Base-by-base conservation (phyloP, 345 rosid genomes). In the Ailanthus altissimus region DNA sequence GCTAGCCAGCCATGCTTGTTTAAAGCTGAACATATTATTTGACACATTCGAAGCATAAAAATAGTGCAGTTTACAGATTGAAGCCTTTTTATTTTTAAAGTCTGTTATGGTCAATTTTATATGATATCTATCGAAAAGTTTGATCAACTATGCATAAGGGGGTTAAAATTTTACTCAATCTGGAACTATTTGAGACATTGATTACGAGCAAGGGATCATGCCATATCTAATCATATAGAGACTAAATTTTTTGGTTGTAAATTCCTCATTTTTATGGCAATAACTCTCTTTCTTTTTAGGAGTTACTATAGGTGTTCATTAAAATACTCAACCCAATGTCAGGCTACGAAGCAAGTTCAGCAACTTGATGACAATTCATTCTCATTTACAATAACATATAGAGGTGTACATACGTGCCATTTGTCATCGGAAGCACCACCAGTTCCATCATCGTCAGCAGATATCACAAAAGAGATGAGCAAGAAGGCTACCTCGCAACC, bases 301-400 rank as follows among this genome's bases (percentile, higher is more conserved):
- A 85, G 88, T 9, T 94, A 91, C 80, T 91, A 85, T 80, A 85
- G 96, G 70, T 93, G 98, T 77, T 89, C 97, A 21, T n/a, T n/a
- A n/a, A n/a, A n/a, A n/a, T n/a, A n/a, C n/a, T n/a, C n/a, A n/a
- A n/a, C n/a, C n/a, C n/a, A n/a, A n/a, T n/a, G n/a, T n/a, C n/a
- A 85, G 0, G 99, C 98, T 45, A 94, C 88, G 83, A 94, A 94
- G 80, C 94, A 86, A 80, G 93, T 89, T 0, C 99, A 94, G 80
- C 87, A 94, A 6, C 80, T 88, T 5, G 86, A 88, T 65, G 79
- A 85, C 8, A 89, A 93, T 80, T 93, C 94, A 0, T 43, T 13
- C 81, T 88, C 86, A 6, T 88, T 85, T 64, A 83, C 87, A 61
- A 88, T 94, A 2, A 87, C 83, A 0, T 94, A 93, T 87, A 77